Evolutionary conservation across 768 basidiomycete genomes (phyloP).

Genomic region (Psilocybe cyanescens): DNA sequence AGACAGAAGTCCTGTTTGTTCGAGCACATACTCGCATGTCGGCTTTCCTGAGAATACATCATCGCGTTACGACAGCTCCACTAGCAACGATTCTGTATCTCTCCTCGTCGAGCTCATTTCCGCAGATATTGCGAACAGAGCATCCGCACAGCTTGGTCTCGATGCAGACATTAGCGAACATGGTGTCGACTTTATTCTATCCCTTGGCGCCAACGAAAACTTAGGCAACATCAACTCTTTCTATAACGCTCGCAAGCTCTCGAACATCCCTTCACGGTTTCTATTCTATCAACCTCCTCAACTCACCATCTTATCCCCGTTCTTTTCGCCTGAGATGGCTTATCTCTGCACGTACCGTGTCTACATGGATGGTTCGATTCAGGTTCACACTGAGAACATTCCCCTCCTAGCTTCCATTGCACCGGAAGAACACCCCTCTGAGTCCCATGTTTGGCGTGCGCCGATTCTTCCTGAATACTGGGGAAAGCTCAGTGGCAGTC

Average conservation of each 20-base stretch:
- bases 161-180: conserved; percentile 23
- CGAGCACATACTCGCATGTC: not conserved
- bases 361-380: conserved; percentile 27
- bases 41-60: not conserved
- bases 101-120: conserved; percentile 15
- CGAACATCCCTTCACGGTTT: conserved; percentile 18
- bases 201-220: conserved; percentile 13
- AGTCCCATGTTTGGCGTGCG: conserved; percentile 8
- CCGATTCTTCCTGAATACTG: conserved; percentile 19
- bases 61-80: not conserved
- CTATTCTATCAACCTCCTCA: conserved; percentile 54
- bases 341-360: conserved; percentile 23
- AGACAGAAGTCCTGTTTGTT: not conserved
- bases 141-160: conserved; percentile 17
- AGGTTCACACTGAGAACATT: conserved; percentile 30
- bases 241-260: conserved; percentile 22
- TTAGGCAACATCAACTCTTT: conserved; percentile 6
- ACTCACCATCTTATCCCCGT: conserved; percentile 31
- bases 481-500: conserved; percentile 11
- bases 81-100: not conserved
- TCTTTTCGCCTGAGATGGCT: conserved; percentile 11
- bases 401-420: conserved; percentile 3
- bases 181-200: conserved; percentile 19
- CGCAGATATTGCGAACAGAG: conserved; percentile 6
- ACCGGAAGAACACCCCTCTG: conserved; percentile 5